Evolutionary conservation across 2,329 filamentous ascomycete species (phyloP), one percentile per base, ranked within the genome.

Genomic region (Colletotrichum horii): DNA sequence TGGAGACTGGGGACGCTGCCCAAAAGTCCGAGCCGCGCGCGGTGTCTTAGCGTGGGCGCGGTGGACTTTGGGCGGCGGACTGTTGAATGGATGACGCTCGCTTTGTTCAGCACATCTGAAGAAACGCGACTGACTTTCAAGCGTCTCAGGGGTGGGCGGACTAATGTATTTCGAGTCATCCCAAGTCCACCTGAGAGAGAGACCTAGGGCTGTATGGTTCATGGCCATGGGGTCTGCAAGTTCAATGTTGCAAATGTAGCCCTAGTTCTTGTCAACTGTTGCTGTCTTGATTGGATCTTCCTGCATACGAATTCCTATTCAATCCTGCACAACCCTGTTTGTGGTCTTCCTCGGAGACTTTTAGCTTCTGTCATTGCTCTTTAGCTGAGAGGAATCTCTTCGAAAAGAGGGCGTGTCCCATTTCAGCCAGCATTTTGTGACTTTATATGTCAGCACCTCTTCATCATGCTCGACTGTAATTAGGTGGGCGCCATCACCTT

Each of bases 381-480:
- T 22, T 48, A 19, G 6, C 14, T 4, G 43, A 48, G 19, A 14
- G 2, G 4, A 0, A 7, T 12, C 14, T 12, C 1, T 48, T 48
- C 43, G 43, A 48, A 22, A 14, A 48, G 6, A 48, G 0, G 1
- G 38, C 19, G 19, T 22, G 0, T 48, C 19, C 19, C 9, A 1
- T n/a, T 43, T n/a, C 19, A 3, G 1, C 38, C 1, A 43, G 3
- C 1, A 43, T 19, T 12, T 43, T 11, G 12, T 43, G 0, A n/a
- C 0, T 43, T 3, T 6, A n/a, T 11, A 6, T n/a, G 19, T 9
- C 16, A 1, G 1, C 0, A 1, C 36, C 36, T 43, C 4, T 9
- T 19, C 36, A 0, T 19, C 36, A 38, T 2, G 36, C 19, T 38
- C 0, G 19, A 16, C 36, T 38, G 36, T 28, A 8, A n/a, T n/a